Base-by-base conservation (phyloP, 768 basidiomycete genomes). In the Tylopilus cervinicoccineus region DNA sequence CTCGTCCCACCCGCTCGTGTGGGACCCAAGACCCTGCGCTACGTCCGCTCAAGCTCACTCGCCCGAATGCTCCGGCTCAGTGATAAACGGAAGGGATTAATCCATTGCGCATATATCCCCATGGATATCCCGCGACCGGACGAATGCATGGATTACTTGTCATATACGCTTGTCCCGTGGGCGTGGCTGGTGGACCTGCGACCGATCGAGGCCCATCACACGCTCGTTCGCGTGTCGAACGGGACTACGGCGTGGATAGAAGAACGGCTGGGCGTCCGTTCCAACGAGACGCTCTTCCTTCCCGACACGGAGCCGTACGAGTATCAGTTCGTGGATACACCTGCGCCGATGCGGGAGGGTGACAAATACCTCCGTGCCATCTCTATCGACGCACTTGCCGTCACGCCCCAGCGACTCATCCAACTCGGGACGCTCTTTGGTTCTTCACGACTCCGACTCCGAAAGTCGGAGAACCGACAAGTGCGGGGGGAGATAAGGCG, bases 371-470 rank as follows among this genome's bases (percentile, higher is more conserved):
- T 29, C 2, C 32, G 28, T 3, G 8, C 33, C 1, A 31, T 60
- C 2, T 2, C 14, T 9, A 57, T 63, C 11, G 54, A 53, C 2
- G 29, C 12, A 16, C 61, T 63, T 24, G 47, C 45, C 0, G 45
- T 19, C 0, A 42, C 34, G 3, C 27, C 58, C 0, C 69, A 79
- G 48, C 78, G 74, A 9, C 75, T 91, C 23, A 59, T 93, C 14
- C 80, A 84, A 47, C 59, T 92, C 13, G 89, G 89, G 9, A 82
- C 83, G 0, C 74, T 91, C 2, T 91, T 91, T 66, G 88, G 87
- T 5, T 83, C 86, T 1, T 81, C 81, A 2, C 77, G 90, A 9
- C 68, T 91, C 2, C 73, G 76, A 20, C 71, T 88, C 0, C 72
- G 67, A 19, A 57, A 70, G 24, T 54, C 58, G 9, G 57, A 58